A percentile compares a stretch with the other conserved stretches of the same genome.
phyloP scores from a whole-genome alignment of 805 yeast species.

The Kodamaea fukazawae region DNA sequence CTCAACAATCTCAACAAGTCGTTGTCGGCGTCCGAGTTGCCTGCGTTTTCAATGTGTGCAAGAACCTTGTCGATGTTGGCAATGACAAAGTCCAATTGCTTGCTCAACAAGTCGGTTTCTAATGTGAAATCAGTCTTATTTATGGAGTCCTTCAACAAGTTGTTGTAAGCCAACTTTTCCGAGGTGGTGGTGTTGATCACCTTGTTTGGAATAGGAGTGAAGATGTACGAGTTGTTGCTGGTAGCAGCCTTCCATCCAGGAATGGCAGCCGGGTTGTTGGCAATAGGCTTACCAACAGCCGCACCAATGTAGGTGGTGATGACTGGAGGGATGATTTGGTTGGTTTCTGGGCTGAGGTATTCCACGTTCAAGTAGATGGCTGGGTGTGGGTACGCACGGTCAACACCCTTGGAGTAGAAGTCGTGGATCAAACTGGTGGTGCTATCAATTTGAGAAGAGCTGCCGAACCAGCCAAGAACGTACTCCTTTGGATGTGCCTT shows the following conservation, averaged over 20 bases:
- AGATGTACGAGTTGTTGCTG: slow-evolving; percentile 49
- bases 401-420: slow-evolving; percentile 66
- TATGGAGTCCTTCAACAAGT: slow-evolving; percentile 36
- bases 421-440: slow-evolving; percentile 79
- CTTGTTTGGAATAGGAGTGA: slow-evolving; percentile 72
- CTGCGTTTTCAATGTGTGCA: slow-evolving; percentile 43
- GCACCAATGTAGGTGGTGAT: slow-evolving; percentile 74
- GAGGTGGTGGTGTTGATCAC: slow-evolving; percentile 49
- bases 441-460: slow-evolving; percentile 58
- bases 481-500: slow-evolving; percentile 75
- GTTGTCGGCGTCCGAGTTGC: slow-evolving; percentile 44
- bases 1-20: slow-evolving; percentile 67
- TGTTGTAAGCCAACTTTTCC: slow-evolving; percentile 58
- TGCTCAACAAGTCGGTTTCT: slow-evolving; percentile 41
- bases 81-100: slow-evolving; percentile 46
- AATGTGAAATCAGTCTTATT: slow-evolving; percentile 24
- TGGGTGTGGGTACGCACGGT: slow-evolving; percentile 70
- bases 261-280: slow-evolving; percentile 29
- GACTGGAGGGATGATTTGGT: slow-evolving; percentile 51
- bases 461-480: slow-evolving; percentile 84
- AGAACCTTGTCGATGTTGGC: slow-evolving; percentile 49
- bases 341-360: slow-evolving; percentile 45
- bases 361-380: slow-evolving; percentile 77
- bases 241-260: slow-evolving; percentile 39
- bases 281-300: slow-evolving; percentile 57